Conservation (phyloP, 129 eudicot species). For the Centrapalus pauciflorus region DNA sequence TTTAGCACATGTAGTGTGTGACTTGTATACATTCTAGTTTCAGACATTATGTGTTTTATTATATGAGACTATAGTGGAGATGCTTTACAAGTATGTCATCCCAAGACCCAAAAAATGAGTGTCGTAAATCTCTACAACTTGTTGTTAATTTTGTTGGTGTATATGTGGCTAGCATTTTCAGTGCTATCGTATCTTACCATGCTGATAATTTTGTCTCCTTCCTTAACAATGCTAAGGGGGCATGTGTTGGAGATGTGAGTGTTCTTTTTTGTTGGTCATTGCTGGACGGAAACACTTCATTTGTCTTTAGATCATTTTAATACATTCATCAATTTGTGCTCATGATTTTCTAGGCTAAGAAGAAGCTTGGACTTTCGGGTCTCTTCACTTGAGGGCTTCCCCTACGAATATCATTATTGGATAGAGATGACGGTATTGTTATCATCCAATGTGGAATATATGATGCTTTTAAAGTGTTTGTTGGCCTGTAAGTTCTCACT, state of each 20-base stretch:
- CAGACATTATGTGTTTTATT: no score
- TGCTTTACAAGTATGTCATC: slow-evolving; percentile 70
- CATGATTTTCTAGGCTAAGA: slow-evolving; percentile 30
- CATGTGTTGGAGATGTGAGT: slow-evolving; percentile 64
- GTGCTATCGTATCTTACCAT: slow-evolving; percentile 32
- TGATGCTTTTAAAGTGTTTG: slow-evolving; percentile 52
- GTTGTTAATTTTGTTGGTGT: slow-evolving; percentile 96
- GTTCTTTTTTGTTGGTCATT: neutral
- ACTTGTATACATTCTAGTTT: no score
- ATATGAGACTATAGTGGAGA: slow-evolving; percentile 85
- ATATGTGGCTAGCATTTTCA: slow-evolving; percentile 75
- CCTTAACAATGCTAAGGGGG: slow-evolving; percentile 36
- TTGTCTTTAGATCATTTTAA: neutral
- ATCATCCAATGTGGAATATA: slow-evolving; percentile 49
- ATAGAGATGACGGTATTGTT: no score
- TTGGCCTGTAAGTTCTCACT: slow-evolving; percentile 43
- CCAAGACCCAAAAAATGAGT: slow-evolving; percentile 76
- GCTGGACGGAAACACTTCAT: neutral
- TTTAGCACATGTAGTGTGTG: no score
- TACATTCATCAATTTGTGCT: neutral
- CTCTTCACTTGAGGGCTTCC: slow-evolving; percentile 52
- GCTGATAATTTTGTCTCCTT: slow-evolving; percentile 38
- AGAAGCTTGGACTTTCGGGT: slow-evolving; percentile 48
- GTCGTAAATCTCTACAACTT: slow-evolving; percentile 79
- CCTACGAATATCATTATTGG: slow-evolving; percentile 49